These are phyloP conservation scores for Fraxinus pennsylvanica DNA, from an alignment of 257 asterid genomes.

Conservation along the genomic window DNA sequence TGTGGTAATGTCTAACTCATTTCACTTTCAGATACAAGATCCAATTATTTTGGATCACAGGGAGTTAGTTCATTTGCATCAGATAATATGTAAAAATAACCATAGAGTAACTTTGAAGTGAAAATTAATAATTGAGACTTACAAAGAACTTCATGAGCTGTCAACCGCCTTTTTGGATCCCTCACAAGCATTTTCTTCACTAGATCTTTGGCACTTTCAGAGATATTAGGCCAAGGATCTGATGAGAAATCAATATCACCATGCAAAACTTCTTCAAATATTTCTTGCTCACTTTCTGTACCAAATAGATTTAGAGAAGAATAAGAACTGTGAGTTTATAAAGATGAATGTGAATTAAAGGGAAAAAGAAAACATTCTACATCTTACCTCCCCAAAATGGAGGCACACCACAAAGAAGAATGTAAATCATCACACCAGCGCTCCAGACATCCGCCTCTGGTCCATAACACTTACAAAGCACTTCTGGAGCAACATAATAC, in stretches of 20 bases:
- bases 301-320: constrained; percentile 23
- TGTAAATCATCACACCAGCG: constrained; percentile 64
- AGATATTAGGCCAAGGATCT: constrained; percentile 76
- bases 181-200: constrained; percentile 60
- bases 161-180: constrained; percentile 53
- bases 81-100: background rate
- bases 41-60: background rate
- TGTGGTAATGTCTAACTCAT: background rate
- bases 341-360: background rate
- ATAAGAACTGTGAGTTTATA: constrained; percentile 5
- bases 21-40: background rate
- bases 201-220: constrained; percentile 65
- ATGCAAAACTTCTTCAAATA: constrained; percentile 61
- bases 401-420: constrained; percentile 67
- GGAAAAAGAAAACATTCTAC: no score
- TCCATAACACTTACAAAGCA: constrained; percentile 53
- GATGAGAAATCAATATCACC: constrained; percentile 59
- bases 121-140: constrained; percentile 28
- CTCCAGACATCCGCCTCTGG: constrained; percentile 70
- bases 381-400: constrained; percentile 77
- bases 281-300: constrained; percentile 67
- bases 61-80: background rate
- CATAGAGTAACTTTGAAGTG: background rate
- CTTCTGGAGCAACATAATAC: constrained; percentile 70
- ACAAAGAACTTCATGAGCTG: constrained; percentile 76